A percentile compares a stretch with the other conserved stretches of the same genome.
phyloP scores from a whole-genome alignment of 371 early-diverging fungal species.

The Mortierella sp. region DNA sequence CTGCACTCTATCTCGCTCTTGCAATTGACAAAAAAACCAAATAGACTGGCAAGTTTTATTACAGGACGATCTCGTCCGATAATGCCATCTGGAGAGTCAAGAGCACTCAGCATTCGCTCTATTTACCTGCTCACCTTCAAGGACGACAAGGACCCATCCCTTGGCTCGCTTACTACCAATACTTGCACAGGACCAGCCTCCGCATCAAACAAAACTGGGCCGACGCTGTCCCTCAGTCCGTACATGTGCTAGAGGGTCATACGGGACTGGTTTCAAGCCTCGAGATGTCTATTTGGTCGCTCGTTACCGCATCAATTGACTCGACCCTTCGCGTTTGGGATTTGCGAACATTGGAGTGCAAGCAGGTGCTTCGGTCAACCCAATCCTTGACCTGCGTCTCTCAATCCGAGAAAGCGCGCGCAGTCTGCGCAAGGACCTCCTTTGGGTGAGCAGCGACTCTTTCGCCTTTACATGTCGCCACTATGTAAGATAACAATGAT shows the following conservation, averaged over 20 bases:
- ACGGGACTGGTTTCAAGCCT: constrained; percentile 43
- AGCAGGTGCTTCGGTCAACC: constrained; percentile 29
- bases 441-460: constrained; percentile 38
- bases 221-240: constrained; percentile 39
- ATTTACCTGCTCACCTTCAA: constrained; percentile 26
- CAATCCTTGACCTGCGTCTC: constrained; percentile 49
- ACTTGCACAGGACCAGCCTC: constrained; percentile 28
- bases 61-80: constrained; percentile 31
- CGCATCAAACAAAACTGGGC: constrained; percentile 43
- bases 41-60: constrained; percentile 29
- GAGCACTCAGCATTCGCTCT: constrained; percentile 40
- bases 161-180: constrained; percentile 46
- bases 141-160: constrained; percentile 18
- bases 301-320: constrained; percentile 52
- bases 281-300: constrained; percentile 51
- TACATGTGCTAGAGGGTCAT: constrained; percentile 51
- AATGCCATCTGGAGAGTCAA: constrained; percentile 43
- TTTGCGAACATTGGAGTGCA: constrained; percentile 43
- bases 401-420: constrained; percentile 32
- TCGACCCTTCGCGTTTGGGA: constrained; percentile 51
- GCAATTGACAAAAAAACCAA: background rate
- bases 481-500: background rate
- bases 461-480: background rate
- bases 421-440: constrained; percentile 49
- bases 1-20: background rate